Conservation (phyloP, 2,329 filamentous ascomycete species). For the Botryotinia convoluta region DNA sequence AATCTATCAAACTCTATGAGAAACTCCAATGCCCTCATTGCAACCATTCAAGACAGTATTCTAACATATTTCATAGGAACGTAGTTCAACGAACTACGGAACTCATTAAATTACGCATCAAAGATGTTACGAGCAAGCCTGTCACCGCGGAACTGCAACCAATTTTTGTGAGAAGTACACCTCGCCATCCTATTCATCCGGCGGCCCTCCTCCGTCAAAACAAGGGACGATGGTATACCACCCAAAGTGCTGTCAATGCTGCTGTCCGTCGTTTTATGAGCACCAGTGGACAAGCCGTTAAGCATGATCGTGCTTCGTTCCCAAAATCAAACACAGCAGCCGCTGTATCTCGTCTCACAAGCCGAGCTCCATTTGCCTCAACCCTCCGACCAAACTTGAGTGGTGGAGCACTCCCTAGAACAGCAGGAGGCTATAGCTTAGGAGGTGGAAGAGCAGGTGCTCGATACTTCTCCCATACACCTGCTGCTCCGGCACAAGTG, state of each 20-base stretch:
- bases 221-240: slow-evolving; percentile 63
- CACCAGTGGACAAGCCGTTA: slow-evolving; percentile 38
- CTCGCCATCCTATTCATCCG: slow-evolving; percentile 55
- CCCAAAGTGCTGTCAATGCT: slow-evolving; percentile 52
- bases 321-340: slow-evolving; percentile 55
- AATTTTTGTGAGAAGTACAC: slow-evolving; percentile 54
- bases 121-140: slow-evolving; percentile 41
- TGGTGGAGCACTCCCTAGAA: slow-evolving; percentile 78
- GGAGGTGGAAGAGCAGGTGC: slow-evolving; percentile 69
- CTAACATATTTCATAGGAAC: slow-evolving; percentile 40
- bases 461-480: slow-evolving; percentile 86
- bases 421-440: slow-evolving; percentile 82
- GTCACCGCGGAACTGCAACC: slow-evolving; percentile 54
- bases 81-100: slow-evolving; percentile 48
- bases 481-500: slow-evolving; percentile 82
- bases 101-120: slow-evolving; percentile 45
- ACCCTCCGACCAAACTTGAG: slow-evolving; percentile 90
- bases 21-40: background rate
- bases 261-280: slow-evolving; percentile 43
- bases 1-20: background rate
- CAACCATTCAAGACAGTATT: slow-evolving; percentile 8
- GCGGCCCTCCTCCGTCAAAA: slow-evolving; percentile 61
- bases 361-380: slow-evolving; percentile 80
- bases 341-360: slow-evolving; percentile 61
- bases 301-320: slow-evolving; percentile 51